Base-by-base conservation (phyloP, 208 protist genomes). In the Wallacemonas sp. region DNA sequence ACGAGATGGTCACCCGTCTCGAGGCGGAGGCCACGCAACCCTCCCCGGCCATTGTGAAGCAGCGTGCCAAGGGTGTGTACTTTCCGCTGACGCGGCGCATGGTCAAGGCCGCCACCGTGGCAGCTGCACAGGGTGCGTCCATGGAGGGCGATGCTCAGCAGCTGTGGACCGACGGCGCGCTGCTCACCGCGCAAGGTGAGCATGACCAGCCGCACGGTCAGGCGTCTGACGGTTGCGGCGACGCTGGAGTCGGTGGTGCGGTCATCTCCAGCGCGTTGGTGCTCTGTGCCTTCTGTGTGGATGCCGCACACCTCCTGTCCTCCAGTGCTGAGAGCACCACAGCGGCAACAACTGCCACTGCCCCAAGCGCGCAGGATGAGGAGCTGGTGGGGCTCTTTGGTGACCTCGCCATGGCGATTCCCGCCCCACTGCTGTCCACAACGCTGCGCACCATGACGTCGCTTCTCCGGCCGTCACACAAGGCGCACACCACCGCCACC, bases 11-110 rank as follows among this genome's bases (percentile, higher is more conserved):
- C 27, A 9, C 27, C 2, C 62, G 72, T 26, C 56, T 93, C 9
- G 52, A 19, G 32, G 5, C 48, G 23, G 83, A 90, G 62, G 36
- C 65, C 1, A 16, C 14, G 14, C 29, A 30, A n/a, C 67, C 81
- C 11, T 88, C 87, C 2, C 8, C 67, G 11, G 70, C 56, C 4
- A 63, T 90, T 56, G 70, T 62, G 65, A 72, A 70, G 27, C 70
- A 75, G 29, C 84, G 81, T 5, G 41, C 49, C 8, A 76, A 74
- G 23, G 78, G 80, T 0, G 30, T 55, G 14, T 39, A 48, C 14
- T 87, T 78, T 36, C 76, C 83, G 3, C 70, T 92, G 4, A 71
- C 86, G 36, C 68, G 71, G 36, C 83, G 81, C 34, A 63, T 88
- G 57, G 75, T 73, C 27, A 72, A 73, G 24, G 75, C 41, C 6